Evolutionary conservation across 495 filamentous ascomycete species (phyloP), one percentile per base, ranked within the genome.

Genomic region (Massariosphaeria phaeospora): DNA sequence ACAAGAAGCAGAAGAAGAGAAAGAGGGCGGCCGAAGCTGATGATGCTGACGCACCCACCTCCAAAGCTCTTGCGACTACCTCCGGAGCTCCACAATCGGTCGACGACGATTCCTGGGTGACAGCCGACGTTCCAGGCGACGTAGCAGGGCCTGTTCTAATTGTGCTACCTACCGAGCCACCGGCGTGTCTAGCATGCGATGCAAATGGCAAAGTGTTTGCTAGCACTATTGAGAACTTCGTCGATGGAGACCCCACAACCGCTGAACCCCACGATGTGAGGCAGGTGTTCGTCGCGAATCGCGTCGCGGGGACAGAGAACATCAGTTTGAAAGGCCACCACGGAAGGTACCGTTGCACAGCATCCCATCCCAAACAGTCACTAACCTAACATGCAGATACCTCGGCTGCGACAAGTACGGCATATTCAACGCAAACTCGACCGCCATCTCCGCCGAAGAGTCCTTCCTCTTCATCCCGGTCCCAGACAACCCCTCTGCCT

Each of bases 201-300:
- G 80, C 82, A 29, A 84, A 80, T 49, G 93, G 93, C 49, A 85
- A 83, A 53, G 83, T 96, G 9, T 97, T 93, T 64, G 76, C 86
- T 1, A 83, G 83, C 49, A 71, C 75, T 21, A 72, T 97, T 31
- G 87, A 91, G 72, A 94, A 95, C 65, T 82, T 95, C 20, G 72
- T 91, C 36, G 88, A 93, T 48, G 81, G 76, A 18, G 83, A 91
- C 70, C 80, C 86, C 3, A 54, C 72, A 13, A 94, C 82, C 3
- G 89, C 91, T 27, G 93, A 96, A 70, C 93, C 93, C 40, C 89
- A 95, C 63, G 88, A 95, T 69, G 88, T 97, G 18, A 75, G 91
- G 55, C 90, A 96, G 72, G 93, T 98, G 17, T 97, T 90, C 90
- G 79, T 96, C 48, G 91, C 88, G 47, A 95, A 86, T 57, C 75